Base-by-base conservation (phyloP, 108 stramenopile species). In the Fragilariopsis cylindrus region DNA sequence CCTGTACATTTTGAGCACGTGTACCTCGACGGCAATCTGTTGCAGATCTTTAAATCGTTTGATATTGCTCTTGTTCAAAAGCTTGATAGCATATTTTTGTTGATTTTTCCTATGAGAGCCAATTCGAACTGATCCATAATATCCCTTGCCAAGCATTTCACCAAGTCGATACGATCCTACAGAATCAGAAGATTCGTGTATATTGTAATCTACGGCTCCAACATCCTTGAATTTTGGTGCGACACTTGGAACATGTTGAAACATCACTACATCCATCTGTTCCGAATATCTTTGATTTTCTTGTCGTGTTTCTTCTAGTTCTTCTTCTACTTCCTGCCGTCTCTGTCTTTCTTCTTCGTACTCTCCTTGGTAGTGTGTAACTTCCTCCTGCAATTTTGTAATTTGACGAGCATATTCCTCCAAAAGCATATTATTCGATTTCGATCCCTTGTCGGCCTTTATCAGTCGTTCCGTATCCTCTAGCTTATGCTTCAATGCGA, bases 1-100 rank as follows among this genome's bases (percentile, higher is more conserved):
- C n/a, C 73, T 55, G 41, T 96, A 89, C 43, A 88, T 80, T 76
- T 91, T 96, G 80, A 96, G 81, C 11, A 96, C 92, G 21, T 82
- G 78, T 18, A 95, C 87, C 83, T 97, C 97, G 72, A 89, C 73
- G 73, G 95, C 96, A 64, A 98, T 81, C 75, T 97, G 97, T 45
- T 85, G 72, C 46, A 92, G 84, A 86, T 96, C 96, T 78, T 95
- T 95, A 67, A 92, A 91, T 66, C 89, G 71, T 49, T 87, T 90
- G 68, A 97, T 92, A 65, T 84, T 91, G 9, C 85, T 85, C 81
- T 97, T 97, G 76, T 96, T 88, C 18, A 97, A 79, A 18, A 93
- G 80, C 85, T 97, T 92, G 63, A 91, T 75, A n/a, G 92, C 91
- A 64, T 54, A 83, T 63, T 83, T 74, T 6, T 76, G 45, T 15